Conservation (phyloP, 2,329 filamentous ascomycete genomes). For the Fusarium annulatum region DNA sequence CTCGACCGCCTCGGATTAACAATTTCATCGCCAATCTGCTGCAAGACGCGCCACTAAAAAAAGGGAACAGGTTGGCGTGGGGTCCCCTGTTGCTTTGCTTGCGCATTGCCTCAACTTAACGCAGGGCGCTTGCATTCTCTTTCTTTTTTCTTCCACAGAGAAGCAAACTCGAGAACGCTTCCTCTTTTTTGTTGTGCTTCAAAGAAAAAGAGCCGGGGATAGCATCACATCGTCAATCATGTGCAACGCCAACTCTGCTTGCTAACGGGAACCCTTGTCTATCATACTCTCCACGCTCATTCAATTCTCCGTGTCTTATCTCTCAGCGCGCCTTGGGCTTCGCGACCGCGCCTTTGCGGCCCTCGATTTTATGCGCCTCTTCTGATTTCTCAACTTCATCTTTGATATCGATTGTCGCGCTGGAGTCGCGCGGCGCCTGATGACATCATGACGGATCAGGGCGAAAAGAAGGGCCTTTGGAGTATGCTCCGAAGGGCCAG, state of each 20-base stretch:
- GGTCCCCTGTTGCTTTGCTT: conserved; percentile 27
- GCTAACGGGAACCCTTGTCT: conserved; percentile 25
- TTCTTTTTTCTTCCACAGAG: conserved; percentile 5
- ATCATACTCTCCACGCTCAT: not conserved
- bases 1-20: conserved; percentile 24
- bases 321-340: conserved; percentile 29
- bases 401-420: conserved; percentile 21
- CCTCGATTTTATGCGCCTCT: conserved; percentile 2
- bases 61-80: conserved; percentile 25
- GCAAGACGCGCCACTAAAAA: conserved; percentile 37
- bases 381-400: not conserved
- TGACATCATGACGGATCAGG: conserved; percentile 50
- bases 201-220: not conserved
- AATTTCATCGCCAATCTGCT: conserved; percentile 10
- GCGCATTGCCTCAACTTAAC: conserved; percentile 30
- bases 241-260: conserved; percentile 32
- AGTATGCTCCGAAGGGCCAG: conserved; percentile 62
- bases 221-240: conserved; percentile 20
- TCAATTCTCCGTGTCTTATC: conserved; percentile 12
- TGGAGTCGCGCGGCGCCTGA: conserved; percentile 26
- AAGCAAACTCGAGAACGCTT: not conserved
- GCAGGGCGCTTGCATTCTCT: conserved; percentile 4
- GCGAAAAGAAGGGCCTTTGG: conserved; percentile 59
- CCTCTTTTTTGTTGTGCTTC: not conserved
- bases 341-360: conserved; percentile 33